Base-by-base conservation (phyloP, 164 flowering plant genomes). In the Chimonanthus praecox region DNA sequence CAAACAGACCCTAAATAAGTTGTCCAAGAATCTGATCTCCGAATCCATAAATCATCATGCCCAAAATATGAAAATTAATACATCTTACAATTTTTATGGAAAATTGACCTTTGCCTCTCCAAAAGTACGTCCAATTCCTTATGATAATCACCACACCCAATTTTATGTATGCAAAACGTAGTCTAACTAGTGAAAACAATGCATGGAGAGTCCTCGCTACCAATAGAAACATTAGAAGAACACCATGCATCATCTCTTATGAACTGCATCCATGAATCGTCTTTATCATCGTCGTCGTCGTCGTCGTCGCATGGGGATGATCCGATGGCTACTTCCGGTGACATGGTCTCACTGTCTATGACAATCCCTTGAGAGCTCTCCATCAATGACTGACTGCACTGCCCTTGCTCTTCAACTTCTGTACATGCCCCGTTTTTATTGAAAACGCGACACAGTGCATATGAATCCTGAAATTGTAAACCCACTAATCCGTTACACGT, bases 251-350 rank as follows among this genome's bases (percentile, higher is more conserved):
- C 98, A 6, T 89, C 98, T 18, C 89, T 88, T 61, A 92, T 89
- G 81, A 92, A 92, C 79, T 92, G 94, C 98, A 92, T 92, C 98
- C 98, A 92, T 64, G 94, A 88, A 47, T 92, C 97, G 70, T 92
- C 98, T 74, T 90, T 91, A 49, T 91, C 98, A 7, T 88, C 92
- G 5, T 54, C 60, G 43, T 83, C 60, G n/a, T n/a, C n/a, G 43
- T 82, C 89, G 0, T 87, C 94, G 67, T 84, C 69, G 72, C 87
- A 86, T 16, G 90, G 78, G 0, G 90, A 84, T 10, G 94, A 84
- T 18, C 86, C 82, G 7, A 82, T 4, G 0, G 82, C 85, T 11
- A 89, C 80, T 20, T 88, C 94, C 0, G 94, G 94, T 0, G 98
- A 90, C 90, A 85, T 81, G 15, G 87, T 87, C 60, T 92, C 93